Evolutionary conservation across 192 early-diverging fungal species (phyloP), one percentile per base, ranked within the genome.

Genomic region (Umbelopsis sp.): DNA sequence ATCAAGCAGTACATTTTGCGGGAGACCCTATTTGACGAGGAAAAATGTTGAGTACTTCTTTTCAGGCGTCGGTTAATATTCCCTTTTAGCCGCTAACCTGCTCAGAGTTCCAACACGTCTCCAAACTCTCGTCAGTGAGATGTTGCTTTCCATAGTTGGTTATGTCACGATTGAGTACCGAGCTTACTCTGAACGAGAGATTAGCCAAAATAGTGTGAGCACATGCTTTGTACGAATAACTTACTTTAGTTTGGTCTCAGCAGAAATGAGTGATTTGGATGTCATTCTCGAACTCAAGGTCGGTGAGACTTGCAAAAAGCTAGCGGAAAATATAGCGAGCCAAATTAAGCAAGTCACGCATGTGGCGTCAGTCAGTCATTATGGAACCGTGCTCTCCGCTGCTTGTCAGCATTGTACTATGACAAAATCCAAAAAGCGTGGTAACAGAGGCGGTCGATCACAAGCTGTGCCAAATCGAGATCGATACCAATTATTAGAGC

Each of bases 101-200:
- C 71, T 95, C 94, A 22, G 93, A 95, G 81, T 96, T 96, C 96
- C 96, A 98, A 81, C 96, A 98, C 0, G 96, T 98, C 66, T 96
- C 95, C 41, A 80, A 76, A 72, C 71, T 87, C 26, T 85, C 84
- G 74, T 98, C 96, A 16, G 86, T 91, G 34, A 98, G 76, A 77
- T 87, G 82, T 66, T 95, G 87, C 71, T 95, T 96, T 69, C 95
- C 96, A 71, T 87, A 94, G 45, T 81, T 85, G 20, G 83, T 76
- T 9, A 79, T 82, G 71, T 98, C 94, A 25, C 89, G 86, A 82
- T 94, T 93, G 24, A 95, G 84, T 12, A 94, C 93, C 10, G 96
- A 96, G 82, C 92, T 93, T 29, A 96, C 94, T 71, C 93, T 95
- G 79, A 29, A 41, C 24, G 10, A 17, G 31, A 51, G 53, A 53